Conservation (phyloP, 257 asterid genomes). For the Lantana camara region DNA sequence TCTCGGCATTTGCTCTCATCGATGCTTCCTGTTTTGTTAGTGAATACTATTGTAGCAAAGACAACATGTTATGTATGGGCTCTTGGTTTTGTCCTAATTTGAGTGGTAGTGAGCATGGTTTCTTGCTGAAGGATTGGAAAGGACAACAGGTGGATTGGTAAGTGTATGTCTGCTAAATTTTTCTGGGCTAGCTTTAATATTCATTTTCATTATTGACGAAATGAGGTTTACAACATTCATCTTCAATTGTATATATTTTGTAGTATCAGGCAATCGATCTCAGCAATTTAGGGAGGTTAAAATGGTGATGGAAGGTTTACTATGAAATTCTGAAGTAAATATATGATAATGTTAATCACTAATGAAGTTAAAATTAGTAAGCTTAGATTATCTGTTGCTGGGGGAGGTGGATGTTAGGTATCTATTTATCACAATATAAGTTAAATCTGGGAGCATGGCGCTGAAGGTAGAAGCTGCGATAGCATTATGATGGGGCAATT, state of each 20-base stretch:
- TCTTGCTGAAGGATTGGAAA: constrained; percentile 94
- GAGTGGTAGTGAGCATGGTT: constrained; percentile 65
- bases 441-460: background rate
- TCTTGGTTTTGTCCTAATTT: constrained; percentile 17
- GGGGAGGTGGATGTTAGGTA: background rate
- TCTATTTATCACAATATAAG: no score
- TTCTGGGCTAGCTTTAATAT: no score
- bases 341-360: background rate
- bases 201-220: no score
- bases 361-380: background rate
- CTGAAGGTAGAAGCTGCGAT: background rate
- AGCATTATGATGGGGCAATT: background rate
- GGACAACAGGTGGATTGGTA: constrained; percentile 97
- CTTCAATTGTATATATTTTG: background rate
- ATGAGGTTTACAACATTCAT: constrained; percentile 2
- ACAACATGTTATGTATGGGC: constrained; percentile 13
- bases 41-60: background rate
- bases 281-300: background rate
- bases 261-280: constrained; percentile 9
- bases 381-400: background rate
- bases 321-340: constrained; percentile 1
- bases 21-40: constrained; percentile 86
- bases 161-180: constrained; percentile 66
- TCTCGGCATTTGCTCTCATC: constrained; percentile 67
- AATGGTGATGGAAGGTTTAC: constrained; percentile 3